These are phyloP conservation scores for Myriosclerotinia duriaeana DNA, from an alignment of 2,329 filamentous ascomycete genomes.

Conservation along the genomic window DNA sequence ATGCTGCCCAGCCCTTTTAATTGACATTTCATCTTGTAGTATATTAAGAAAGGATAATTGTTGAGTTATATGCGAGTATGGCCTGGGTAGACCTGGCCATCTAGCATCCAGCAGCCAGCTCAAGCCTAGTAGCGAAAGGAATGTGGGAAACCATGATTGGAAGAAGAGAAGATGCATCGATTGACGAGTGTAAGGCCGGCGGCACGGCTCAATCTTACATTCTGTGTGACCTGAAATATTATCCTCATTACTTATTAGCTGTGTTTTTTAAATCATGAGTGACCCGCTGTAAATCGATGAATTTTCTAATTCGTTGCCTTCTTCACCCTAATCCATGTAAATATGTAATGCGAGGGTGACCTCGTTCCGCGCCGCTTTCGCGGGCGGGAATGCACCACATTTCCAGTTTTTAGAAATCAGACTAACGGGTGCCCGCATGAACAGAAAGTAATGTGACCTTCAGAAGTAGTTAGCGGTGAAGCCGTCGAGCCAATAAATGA, in stretches of 20 bases:
- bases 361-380: slow-evolving; percentile 37
- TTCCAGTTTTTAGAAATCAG: slow-evolving; percentile 28
- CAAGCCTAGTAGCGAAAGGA: not conserved
- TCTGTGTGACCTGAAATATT: not conserved
- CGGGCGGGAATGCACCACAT: slow-evolving; percentile 34
- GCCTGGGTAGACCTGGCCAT: not conserved
- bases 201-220: slow-evolving; percentile 10
- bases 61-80: not conserved
- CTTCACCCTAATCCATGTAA: slow-evolving; percentile 9
- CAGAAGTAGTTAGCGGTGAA: slow-evolving; percentile 31
- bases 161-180: no score
- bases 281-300: not conserved
- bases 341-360: slow-evolving; percentile 24
- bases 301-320: not conserved
- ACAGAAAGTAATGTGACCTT: slow-evolving; percentile 34
- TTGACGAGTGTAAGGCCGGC: no score
- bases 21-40: not conserved
- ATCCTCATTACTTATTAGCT: not conserved
- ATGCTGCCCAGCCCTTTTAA: not conserved
- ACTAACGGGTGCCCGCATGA: slow-evolving; percentile 38
- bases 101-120: not conserved
- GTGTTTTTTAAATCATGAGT: not conserved
- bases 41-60: not conserved
- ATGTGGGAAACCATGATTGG: no score
- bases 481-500: slow-evolving; percentile 13